Evolutionary conservation across 306 rosid species (phyloP).

Genomic region (Trichosanthes truncata): DNA sequence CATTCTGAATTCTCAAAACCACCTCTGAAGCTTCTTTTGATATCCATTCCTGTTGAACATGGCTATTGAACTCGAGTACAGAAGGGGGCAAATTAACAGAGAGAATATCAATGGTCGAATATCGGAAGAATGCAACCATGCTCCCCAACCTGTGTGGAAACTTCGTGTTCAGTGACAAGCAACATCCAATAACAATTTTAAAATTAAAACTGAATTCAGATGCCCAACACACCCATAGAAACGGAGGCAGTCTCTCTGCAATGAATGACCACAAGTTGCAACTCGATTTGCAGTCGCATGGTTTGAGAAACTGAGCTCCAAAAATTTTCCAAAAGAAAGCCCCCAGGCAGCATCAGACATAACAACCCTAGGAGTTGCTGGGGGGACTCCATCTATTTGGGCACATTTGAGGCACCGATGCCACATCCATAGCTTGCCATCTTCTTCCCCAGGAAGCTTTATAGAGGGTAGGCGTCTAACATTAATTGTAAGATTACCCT

Average conservation of each 20-base stretch:
- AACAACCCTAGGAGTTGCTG: conserved; percentile 86
- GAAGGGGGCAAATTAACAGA: conserved; percentile 85
- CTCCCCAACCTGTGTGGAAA: conserved; percentile 68
- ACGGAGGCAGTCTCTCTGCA: conserved; percentile 97
- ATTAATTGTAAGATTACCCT: conserved; percentile 93
- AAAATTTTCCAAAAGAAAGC: conserved; percentile 94
- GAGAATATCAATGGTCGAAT: conserved; percentile 80
- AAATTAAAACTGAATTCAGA: conserved; percentile 8
- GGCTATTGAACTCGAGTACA: conserved; percentile 59
- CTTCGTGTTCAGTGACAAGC: conserved; percentile 6
- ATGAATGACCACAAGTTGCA: conserved; percentile 94
- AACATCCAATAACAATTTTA: conserved; percentile 3
- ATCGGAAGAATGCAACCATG: conserved; percentile 91
- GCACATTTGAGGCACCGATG: conserved; percentile 91
- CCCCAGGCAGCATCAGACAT: conserved; percentile 99
- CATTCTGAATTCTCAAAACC: conserved; percentile 3
- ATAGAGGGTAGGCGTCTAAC: conserved; percentile 68
- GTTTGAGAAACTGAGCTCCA: conserved; percentile 97
- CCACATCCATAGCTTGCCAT: conserved; percentile 99
- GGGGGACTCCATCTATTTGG: conserved; percentile 79
- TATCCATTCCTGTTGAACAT: conserved; percentile 59
- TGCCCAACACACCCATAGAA: conserved; percentile 64
- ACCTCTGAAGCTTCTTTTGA: conserved; percentile 84
- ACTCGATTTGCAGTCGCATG: conserved; percentile 98
- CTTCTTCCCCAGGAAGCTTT: conserved; percentile 80